Base-by-base conservation (phyloP, 139 green algal genomes). In the Spirogloea muscicola region DNA sequence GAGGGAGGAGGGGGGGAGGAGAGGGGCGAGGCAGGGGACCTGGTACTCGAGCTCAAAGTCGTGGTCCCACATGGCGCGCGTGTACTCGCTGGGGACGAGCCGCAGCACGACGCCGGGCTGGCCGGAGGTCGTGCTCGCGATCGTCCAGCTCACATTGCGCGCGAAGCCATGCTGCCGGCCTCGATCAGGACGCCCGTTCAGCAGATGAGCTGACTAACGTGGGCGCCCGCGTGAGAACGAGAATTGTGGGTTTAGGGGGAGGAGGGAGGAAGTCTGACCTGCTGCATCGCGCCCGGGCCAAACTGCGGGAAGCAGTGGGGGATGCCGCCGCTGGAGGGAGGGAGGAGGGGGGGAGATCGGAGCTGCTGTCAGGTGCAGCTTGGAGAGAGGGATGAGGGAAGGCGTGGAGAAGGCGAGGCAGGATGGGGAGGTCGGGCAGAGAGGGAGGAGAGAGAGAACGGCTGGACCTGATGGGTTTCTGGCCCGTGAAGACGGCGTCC, bases 241-340 rank as follows among this genome's bases (percentile, higher is more conserved):
- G n/a, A n/a, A n/a, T n/a, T n/a, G n/a, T n/a, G n/a, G n/a, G n/a
- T n/a, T n/a, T n/a, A n/a, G n/a, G n/a, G n/a, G n/a, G n/a, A n/a
- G n/a, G n/a, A n/a, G n/a, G n/a, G n/a, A n/a, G 6, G 7, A 44
- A 64, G 18, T 33, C 42, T 34, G 16, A 63, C 48, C 84, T 96
- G 91, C 79, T 94, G 89, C 81, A 98, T 93, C 7, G 76, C 69
- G 33, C 91, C 90, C 1, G 94, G 94, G 5, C 93, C 93, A 81
- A 98, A 97, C 85, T 96, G 90, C 9, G 94, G 94, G 81, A 99
- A 99, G 90, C 94, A 99, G 74, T 93, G 88, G 1, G 94, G 94
- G 37, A 97, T 89, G 60, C 94, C 94, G 21, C 92, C 92, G 27
- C 75, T 89, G 75, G 95, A 95, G 21, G 31, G 9, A 73, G 21